Conservation (phyloP, 352 stramenopile species). For the Phytopythium kandeliae region DNA sequence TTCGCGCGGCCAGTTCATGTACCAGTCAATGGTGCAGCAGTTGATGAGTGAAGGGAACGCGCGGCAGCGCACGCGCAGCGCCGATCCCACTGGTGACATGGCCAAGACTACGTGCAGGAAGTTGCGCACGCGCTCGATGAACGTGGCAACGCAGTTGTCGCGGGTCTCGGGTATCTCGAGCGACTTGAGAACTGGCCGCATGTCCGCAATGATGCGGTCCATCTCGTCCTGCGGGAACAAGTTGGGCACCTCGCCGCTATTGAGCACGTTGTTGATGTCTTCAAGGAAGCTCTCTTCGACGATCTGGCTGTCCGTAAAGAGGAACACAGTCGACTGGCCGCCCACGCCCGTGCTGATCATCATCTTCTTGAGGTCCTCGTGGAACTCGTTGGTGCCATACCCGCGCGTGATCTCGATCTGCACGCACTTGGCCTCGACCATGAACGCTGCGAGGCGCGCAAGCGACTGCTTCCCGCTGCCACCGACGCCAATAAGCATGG, state of each 20-base stretch:
- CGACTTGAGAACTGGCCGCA: conserved; percentile 86
- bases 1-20: conserved; percentile 92
- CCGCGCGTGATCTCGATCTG: conserved; percentile 92
- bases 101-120: conserved; percentile 94
- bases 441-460: conserved; percentile 87
- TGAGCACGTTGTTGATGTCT: conserved; percentile 97
- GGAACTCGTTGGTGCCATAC: conserved; percentile 88
- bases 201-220: conserved; percentile 91
- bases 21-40: conserved; percentile 96
- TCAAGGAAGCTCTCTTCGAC: conserved; percentile 94
- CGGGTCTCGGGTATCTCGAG: conserved; percentile 87
- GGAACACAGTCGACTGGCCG: conserved; percentile 74
- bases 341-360: conserved; percentile 92
- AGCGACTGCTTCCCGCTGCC: conserved; percentile 93
- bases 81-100: conserved; percentile 92
- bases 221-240: conserved; percentile 92
- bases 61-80: conserved; percentile 88
- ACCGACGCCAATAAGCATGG: conserved; percentile 95
- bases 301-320: conserved; percentile 96
- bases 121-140: conserved; percentile 89
- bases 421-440: conserved; percentile 88
- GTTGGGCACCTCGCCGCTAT: conserved; percentile 95
- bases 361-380: conserved; percentile 92
- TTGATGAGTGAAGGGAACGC: conserved; percentile 95
- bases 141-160: conserved; percentile 88